phyloP scores from a whole-genome alignment of 2,329 filamentous ascomycete genomes.

The Aspergillus texensis region DNA sequence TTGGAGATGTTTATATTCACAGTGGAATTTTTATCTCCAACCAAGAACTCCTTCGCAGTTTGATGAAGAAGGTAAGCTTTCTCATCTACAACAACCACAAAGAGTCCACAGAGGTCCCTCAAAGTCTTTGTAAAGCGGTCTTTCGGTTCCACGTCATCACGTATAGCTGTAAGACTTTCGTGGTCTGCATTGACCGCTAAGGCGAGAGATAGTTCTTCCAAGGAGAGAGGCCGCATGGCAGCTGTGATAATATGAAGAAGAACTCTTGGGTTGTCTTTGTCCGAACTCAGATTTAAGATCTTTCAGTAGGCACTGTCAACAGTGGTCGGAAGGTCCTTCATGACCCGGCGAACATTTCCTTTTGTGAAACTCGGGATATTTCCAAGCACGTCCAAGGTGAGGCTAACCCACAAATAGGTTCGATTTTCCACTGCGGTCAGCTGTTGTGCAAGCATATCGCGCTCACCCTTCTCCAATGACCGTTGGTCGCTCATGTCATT shows the following conservation, averaged over 20 bases:
- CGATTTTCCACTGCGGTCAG: constrained; percentile 35
- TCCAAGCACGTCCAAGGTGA: constrained; percentile 37
- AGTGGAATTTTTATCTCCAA: neutral
- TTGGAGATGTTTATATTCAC: neutral
- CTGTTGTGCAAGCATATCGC: constrained; percentile 22
- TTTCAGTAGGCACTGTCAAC: constrained; percentile 14
- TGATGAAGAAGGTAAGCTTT: constrained; percentile 28
- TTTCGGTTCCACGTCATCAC: constrained; percentile 5
- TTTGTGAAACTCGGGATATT: neutral
- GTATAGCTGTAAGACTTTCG: neutral
- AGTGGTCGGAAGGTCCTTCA: neutral
- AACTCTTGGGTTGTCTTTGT: neutral
- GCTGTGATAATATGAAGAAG: constrained; percentile 12
- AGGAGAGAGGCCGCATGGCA: constrained; percentile 11
- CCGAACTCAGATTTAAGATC: constrained; percentile 8
- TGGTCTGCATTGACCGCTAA: neutral
- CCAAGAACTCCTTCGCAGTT: constrained; percentile 28
- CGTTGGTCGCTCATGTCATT: constrained; percentile 9
- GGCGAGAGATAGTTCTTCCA: constrained; percentile 11
- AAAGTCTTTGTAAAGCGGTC: constrained; percentile 10
- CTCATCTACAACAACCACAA: constrained; percentile 15
- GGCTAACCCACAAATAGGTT: constrained; percentile 47
- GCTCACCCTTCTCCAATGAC: constrained; percentile 9
- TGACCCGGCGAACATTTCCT: neutral
- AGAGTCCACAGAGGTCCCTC: constrained; percentile 21